Conservation (phyloP, 345 rosid genomes). For the Clarkia xantiana region DNA sequence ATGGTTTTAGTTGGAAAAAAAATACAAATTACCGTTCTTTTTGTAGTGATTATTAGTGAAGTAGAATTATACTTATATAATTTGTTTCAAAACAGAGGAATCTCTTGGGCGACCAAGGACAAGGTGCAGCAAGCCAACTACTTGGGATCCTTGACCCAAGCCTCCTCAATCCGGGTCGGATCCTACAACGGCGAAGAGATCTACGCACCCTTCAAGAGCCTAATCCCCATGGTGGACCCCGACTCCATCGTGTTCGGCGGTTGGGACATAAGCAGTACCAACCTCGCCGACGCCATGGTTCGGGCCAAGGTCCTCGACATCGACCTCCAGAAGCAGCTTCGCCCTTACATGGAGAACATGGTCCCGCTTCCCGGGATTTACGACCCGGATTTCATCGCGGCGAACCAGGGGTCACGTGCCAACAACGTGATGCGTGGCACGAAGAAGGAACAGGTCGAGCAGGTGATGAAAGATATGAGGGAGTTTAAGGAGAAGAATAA, state of each 20-base stretch:
- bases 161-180: slow-evolving; percentile 80
- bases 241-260: slow-evolving; percentile 90
- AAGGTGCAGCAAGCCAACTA: slow-evolving; percentile 93
- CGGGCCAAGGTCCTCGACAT: slow-evolving; percentile 81
- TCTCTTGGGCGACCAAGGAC: slow-evolving; percentile 98
- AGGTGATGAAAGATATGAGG: slow-evolving; percentile 74
- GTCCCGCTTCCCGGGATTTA: slow-evolving; percentile 89
- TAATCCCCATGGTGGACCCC: slow-evolving; percentile 94
- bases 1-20: no score
- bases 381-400: slow-evolving; percentile 89
- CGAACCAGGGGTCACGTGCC: slow-evolving; percentile 89
- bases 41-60: neutral
- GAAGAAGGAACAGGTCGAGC: slow-evolving; percentile 74
- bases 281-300: slow-evolving; percentile 97
- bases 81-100: no score
- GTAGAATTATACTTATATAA: slow-evolving; percentile 7
- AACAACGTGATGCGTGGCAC: slow-evolving; percentile 73
- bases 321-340: slow-evolving; percentile 81
- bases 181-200: slow-evolving; percentile 96
- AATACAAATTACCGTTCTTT: no score
- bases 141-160: slow-evolving; percentile 96
- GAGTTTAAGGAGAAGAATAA: slow-evolving; percentile 74
- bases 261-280: slow-evolving; percentile 96
- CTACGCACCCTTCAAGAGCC: slow-evolving; percentile 93
- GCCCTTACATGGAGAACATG: slow-evolving; percentile 93